Evolutionary conservation across 202 grass and related monocot genomes (phyloP).

Genomic region (Panicum hallii): DNA sequence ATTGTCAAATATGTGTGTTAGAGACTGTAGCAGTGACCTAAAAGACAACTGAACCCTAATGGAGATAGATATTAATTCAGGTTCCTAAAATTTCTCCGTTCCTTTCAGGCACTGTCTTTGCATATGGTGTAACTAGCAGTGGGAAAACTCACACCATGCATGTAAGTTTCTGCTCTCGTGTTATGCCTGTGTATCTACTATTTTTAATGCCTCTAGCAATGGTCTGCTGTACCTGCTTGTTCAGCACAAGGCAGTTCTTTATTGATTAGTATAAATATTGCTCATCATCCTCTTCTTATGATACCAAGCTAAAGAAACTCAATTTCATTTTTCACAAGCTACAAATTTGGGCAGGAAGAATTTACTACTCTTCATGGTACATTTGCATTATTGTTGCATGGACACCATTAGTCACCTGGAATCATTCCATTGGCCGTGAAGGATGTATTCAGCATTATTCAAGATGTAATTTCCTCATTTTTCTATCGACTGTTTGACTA

Average conservation of each 20-base stretch:
- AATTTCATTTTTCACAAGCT: background rate
- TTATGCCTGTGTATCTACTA: constrained; percentile 31
- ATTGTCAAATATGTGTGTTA: background rate
- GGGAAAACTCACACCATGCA: constrained; percentile 99
- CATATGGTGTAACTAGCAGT: constrained; percentile 98
- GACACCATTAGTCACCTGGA: constrained; percentile 96
- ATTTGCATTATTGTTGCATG: constrained; percentile 57
- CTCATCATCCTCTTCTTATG: constrained; percentile 3
- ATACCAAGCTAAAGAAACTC: constrained; percentile 30
- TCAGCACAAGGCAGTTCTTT: constrained; percentile 13
- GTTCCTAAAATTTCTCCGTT: constrained; percentile 37
- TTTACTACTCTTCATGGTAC: constrained; percentile 17
- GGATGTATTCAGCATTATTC: constrained; percentile 99
- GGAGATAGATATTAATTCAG: constrained; percentile 21
- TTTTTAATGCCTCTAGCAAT: constrained; percentile 6
- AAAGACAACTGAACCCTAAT: background rate
- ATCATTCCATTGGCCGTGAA: constrained; percentile 97
- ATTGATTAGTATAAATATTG: constrained; percentile 29
- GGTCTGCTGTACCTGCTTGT: constrained; percentile 26
- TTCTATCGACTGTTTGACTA: constrained; percentile 22
- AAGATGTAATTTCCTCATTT: constrained; percentile 76
- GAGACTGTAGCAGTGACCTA: background rate
- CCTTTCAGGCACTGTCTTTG: constrained; percentile 93
- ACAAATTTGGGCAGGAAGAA: background rate
- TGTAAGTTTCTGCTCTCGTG: constrained; percentile 59